Evolutionary conservation across 1,139 yeast species (phyloP), one percentile per base, ranked within the genome.

Genomic region (Magnusiomyces tetraspermus): DNA sequence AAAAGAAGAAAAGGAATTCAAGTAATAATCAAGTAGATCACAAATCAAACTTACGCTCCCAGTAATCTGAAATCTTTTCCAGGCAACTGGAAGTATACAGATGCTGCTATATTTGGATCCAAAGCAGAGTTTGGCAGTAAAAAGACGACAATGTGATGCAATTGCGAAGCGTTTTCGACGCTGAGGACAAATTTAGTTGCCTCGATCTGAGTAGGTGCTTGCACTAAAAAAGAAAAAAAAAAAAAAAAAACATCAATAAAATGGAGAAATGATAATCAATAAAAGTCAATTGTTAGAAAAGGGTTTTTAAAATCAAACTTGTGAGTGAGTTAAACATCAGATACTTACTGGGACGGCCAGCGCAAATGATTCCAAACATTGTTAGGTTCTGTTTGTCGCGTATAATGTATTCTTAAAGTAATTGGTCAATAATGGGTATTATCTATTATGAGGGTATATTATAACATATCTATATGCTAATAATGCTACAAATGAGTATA

Each of bases 81-180:
- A 1, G 96, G 95, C 53, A 89, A 70, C 65, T 92, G 96, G 68
- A 89, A 90, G 68, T 85, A 92, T 2, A 92, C 87, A 48, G 90
- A 75, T 0, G 97, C 97, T 0, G 92, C 82, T 61, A 75, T 83
- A 51, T 77, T 78, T 1, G 80, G 76, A 53, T 90, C 96, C 47
- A 85, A 71, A 72, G 33, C 62, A 8, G 68, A 73, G 54, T 21
- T 36, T 26, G 53, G 96, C 11, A 88, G 74, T 41, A 86, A 71
- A 63, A 88, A 88, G 21, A 88, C 72, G 2, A 92, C 83, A 51
- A 88, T 75, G 63, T 85, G 90, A 48, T 88, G 82, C 40, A 84
- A 75, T 55, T 75, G 76, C 24, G 82, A 72, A 0, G 86, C 88
- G 64, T 82, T 80, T 53, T 77, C 76, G 4, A 84, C 75, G 48